Evolutionary conservation across 345 rosid species (phyloP).

Genomic region (Pelargonium nanum): DNA sequence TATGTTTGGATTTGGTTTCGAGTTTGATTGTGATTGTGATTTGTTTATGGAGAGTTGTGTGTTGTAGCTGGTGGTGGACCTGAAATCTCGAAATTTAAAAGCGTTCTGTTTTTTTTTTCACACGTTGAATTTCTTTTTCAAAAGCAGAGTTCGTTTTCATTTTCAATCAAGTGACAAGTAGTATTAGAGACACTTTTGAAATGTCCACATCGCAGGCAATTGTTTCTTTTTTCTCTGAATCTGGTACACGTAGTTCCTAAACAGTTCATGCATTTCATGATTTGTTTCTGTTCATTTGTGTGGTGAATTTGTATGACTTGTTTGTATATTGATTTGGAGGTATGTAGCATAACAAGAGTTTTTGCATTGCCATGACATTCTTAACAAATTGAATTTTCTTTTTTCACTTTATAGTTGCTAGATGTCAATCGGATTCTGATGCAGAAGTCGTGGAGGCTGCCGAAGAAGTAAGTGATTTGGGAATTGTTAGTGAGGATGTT

Average conservation of each 20-base stretch:
- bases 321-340: background rate
- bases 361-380: background rate
- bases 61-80: background rate
- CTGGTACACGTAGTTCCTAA: too few species aligned
- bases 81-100: background rate
- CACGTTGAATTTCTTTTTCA: too few species aligned
- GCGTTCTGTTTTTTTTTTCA: too few species aligned
- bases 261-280: background rate
- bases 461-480: conserved; percentile 56
- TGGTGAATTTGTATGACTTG: background rate
- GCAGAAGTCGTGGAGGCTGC: conserved; percentile 30
- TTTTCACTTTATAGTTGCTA: conserved; percentile 36
- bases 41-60: background rate
- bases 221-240: too few species aligned
- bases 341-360: background rate
- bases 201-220: too few species aligned
- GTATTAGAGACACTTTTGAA: too few species aligned
- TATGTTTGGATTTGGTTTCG: background rate
- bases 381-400: background rate
- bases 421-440: conserved; percentile 56
- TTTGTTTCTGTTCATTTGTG: too few species aligned
- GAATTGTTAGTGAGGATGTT: conserved; percentile 54
- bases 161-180: too few species aligned
- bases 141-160: too few species aligned
- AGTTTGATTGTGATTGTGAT: background rate